Conservation (phyloP, 805 yeast species). For the Yamadazyma sp. region DNA sequence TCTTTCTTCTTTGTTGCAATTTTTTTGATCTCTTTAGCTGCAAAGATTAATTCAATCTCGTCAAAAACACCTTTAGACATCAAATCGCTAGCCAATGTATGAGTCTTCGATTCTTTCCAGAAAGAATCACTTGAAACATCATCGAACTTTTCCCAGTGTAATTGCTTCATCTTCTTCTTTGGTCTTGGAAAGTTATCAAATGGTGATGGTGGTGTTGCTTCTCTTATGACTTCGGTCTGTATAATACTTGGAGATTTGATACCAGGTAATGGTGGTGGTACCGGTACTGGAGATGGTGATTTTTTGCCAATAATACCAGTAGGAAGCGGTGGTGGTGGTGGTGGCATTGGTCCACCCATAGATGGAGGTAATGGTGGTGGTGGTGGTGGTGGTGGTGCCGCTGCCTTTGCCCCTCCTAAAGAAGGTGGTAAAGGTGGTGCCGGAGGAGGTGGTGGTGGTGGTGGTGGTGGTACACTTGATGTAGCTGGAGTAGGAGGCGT, state of each 20-base stretch:
- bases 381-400: conserved; percentile 16
- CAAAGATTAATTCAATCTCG: conserved; percentile 60
- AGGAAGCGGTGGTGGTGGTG: conserved; percentile 22
- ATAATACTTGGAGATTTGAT: conserved; percentile 17
- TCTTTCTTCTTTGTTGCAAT: conserved; percentile 42
- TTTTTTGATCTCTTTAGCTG: conserved; percentile 50
- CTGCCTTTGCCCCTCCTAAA: conserved; percentile 4
- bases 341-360: conserved; percentile 16
- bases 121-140: conserved; percentile 50
- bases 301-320: conserved; percentile 8
- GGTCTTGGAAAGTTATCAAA: conserved; percentile 55
- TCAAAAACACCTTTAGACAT: conserved; percentile 59
- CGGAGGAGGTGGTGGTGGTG: conserved; percentile 18
- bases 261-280: conserved; percentile 25
- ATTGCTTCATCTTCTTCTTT: conserved; percentile 63
- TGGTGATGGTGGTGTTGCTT: conserved; percentile 15
- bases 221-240: conserved; percentile 1
- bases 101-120: conserved; percentile 53
- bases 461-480: conserved; percentile 21
- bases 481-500: conserved; percentile 3
- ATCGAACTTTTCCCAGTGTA: conserved; percentile 80
- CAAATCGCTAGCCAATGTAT: conserved; percentile 45
- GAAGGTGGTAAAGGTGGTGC: conserved; percentile 22
- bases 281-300: conserved; percentile 26
- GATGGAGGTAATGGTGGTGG: conserved; percentile 18